Percentiles rank a stretch among this genome's conserved stretches.
Evolutionary conservation across 2,329 filamentous ascomycete genomes (phyloP).

Genomic region (Drechslera avenae): DNA sequence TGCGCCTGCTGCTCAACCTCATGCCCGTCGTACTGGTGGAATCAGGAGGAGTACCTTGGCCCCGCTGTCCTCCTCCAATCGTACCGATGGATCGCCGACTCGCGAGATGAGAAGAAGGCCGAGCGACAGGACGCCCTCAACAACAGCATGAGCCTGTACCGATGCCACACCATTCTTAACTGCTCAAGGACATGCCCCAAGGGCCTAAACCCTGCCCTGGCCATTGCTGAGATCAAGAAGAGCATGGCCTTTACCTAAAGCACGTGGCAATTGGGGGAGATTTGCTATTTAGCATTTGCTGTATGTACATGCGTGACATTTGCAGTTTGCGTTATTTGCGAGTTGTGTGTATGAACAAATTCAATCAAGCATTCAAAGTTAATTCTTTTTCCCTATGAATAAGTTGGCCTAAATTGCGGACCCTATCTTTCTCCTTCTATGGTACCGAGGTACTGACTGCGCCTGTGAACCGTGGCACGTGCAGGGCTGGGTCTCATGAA

Average conservation of each 20-base stretch:
- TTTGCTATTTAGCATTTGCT: slow-evolving; percentile 3
- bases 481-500: too few species aligned
- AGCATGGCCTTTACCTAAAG: slow-evolving; percentile 69
- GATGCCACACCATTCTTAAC: slow-evolving; percentile 99
- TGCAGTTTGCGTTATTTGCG: slow-evolving; percentile 16
- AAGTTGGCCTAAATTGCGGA: too few species aligned
- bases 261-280: not conserved
- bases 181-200: slow-evolving; percentile 98
- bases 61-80: slow-evolving; percentile 96
- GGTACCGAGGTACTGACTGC: too few species aligned
- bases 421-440: too few species aligned
- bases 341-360: slow-evolving; percentile 15
- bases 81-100: slow-evolving; percentile 96
- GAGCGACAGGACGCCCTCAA: slow-evolving; percentile 91
- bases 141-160: slow-evolving; percentile 98
- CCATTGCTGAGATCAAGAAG: slow-evolving; percentile 99
- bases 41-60: slow-evolving; percentile 96
- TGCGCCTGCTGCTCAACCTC: slow-evolving; percentile 99
- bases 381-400: not conserved
- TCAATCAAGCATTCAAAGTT: slow-evolving; percentile 6
- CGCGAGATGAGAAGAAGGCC: slow-evolving; percentile 84
- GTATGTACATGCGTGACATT: slow-evolving; percentile 13
- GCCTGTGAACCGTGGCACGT: too few species aligned
- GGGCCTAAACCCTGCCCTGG: slow-evolving; percentile 92
- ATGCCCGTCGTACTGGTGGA: slow-evolving; percentile 99